Evolutionary conservation across 1,284 basidiomycete species (phyloP).

Genomic region (Stereum hirsutum): DNA sequence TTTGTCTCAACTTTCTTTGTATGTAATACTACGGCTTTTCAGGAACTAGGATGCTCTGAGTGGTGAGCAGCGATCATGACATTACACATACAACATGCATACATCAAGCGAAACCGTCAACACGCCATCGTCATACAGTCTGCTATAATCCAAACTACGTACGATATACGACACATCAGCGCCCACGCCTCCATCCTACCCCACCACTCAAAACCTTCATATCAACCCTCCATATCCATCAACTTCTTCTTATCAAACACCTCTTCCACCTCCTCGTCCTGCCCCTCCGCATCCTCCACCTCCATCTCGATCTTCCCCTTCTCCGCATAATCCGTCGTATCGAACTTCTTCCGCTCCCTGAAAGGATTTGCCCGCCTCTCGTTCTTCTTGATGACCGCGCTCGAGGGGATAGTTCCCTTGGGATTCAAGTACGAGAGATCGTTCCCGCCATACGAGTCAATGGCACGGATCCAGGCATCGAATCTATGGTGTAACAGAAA

Average conservation of each 20-base stretch:
- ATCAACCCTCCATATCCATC: constrained; percentile 71
- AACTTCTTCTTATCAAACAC: constrained; percentile 47
- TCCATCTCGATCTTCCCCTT: constrained; percentile 17
- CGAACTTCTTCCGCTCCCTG: constrained; percentile 56
- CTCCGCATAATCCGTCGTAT: constrained; percentile 44
- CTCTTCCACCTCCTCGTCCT: constrained; percentile 40
- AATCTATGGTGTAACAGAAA: constrained; percentile 35
- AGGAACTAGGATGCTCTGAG: background rate
- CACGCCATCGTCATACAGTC: too few species aligned
- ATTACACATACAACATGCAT: too few species aligned
- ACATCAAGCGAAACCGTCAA: too few species aligned
- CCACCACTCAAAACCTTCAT: too few species aligned
- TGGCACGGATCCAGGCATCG: constrained; percentile 62
- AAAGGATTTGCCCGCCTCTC: constrained; percentile 53
- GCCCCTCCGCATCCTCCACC: constrained; percentile 23
- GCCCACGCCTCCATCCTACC: too few species aligned
- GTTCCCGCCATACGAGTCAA: constrained; percentile 62
- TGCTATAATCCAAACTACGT: too few species aligned
- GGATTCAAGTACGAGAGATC: constrained; percentile 67
- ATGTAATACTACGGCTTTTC: too few species aligned
- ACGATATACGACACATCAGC: too few species aligned
- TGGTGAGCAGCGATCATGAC: background rate
- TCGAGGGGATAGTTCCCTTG: constrained; percentile 60
- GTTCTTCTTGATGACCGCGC: constrained; percentile 55
- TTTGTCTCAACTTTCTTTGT: too few species aligned